Conservation (phyloP, 2,329 filamentous ascomycete genomes). For the Gremmenia infestans region DNA sequence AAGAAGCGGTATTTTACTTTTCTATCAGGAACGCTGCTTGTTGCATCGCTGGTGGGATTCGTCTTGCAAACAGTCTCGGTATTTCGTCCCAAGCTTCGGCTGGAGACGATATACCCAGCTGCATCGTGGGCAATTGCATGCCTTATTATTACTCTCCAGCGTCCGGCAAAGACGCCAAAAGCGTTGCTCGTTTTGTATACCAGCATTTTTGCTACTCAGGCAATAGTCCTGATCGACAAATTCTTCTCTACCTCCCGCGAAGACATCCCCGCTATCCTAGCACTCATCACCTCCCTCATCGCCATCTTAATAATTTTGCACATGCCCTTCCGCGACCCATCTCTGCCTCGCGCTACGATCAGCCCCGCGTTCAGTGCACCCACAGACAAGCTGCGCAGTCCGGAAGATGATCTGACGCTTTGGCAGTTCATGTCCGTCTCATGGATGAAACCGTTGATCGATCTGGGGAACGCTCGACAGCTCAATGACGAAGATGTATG, state of each 20-base stretch:
- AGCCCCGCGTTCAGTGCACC: constrained; percentile 52
- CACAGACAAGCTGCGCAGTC: constrained; percentile 57
- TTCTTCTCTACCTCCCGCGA: constrained; percentile 13
- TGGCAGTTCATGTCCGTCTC: constrained; percentile 83
- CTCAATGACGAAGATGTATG: constrained; percentile 78
- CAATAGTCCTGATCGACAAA: constrained; percentile 29
- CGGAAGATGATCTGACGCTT: constrained; percentile 73
- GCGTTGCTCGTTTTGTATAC: constrained; percentile 17
- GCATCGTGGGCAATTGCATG: constrained; percentile 23
- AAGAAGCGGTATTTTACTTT: constrained; percentile 18
- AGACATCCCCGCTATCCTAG: constrained; percentile 22
- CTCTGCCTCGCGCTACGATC: constrained; percentile 50
- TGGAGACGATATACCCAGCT: constrained; percentile 33
- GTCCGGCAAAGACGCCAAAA: constrained; percentile 24
- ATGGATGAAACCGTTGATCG: constrained; percentile 75
- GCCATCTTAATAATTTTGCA: constrained; percentile 51
- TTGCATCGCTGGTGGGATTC: constrained; percentile 34
- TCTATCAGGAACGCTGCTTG: constrained; percentile 36
- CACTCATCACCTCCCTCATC: constrained; percentile 38
- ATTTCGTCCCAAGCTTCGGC: constrained; percentile 31
- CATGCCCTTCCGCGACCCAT: constrained; percentile 66
- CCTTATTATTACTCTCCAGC: constrained; percentile 19
- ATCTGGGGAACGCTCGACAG: constrained; percentile 56
- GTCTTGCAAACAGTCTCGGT: constrained; percentile 31
- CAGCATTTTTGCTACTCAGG: constrained; percentile 23